These are phyloP conservation scores for Zymoseptoria crescenta DNA, from an alignment of 2,329 filamentous ascomycete species.

Conservation along the genomic window DNA sequence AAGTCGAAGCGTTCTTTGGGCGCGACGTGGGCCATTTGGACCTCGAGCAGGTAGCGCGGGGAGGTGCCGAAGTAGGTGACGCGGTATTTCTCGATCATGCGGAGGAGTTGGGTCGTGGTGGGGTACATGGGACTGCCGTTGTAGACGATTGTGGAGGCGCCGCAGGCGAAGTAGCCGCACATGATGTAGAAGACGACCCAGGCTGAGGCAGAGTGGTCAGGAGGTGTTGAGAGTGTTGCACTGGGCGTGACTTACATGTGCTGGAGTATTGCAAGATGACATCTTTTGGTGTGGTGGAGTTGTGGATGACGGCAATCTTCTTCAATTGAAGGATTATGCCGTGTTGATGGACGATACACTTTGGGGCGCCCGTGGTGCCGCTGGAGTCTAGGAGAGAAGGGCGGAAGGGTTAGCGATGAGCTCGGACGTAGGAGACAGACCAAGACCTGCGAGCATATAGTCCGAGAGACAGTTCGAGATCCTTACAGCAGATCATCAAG, in stretches of 20 bases:
- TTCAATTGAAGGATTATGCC: conserved; percentile 38
- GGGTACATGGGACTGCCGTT: conserved; percentile 39
- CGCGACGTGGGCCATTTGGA: conserved; percentile 31
- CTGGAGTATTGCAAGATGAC: conserved; percentile 41
- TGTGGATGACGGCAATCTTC: conserved; percentile 39
- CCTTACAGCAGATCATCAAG: conserved; percentile 38
- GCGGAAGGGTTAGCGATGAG: too few relatives aligned
- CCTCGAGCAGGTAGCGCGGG: conserved; percentile 39
- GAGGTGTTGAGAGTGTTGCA: too few relatives aligned
- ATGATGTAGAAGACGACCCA: conserved; percentile 42
- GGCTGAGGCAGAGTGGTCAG: conserved; percentile 4
- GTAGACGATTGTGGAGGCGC: conserved; percentile 34
- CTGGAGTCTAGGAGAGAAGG: too few relatives aligned
- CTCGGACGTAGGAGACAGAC: too few relatives aligned
- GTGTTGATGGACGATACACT: conserved; percentile 36
- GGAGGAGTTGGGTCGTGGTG: conserved; percentile 30
- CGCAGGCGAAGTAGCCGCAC: conserved; percentile 10
- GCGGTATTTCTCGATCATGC: conserved; percentile 31
- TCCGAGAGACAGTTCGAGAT: too few relatives aligned
- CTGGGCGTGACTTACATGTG: conserved; percentile 22
- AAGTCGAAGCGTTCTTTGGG: conserved; percentile 35
- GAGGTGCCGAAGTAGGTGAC: conserved; percentile 39
- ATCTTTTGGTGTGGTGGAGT: conserved; percentile 33
- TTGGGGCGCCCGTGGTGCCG: conserved; percentile 39
- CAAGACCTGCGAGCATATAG: too few relatives aligned